Base-by-base conservation (phyloP, 768 basidiomycete genomes). In the Phlebiopsis flavidoalba region DNA sequence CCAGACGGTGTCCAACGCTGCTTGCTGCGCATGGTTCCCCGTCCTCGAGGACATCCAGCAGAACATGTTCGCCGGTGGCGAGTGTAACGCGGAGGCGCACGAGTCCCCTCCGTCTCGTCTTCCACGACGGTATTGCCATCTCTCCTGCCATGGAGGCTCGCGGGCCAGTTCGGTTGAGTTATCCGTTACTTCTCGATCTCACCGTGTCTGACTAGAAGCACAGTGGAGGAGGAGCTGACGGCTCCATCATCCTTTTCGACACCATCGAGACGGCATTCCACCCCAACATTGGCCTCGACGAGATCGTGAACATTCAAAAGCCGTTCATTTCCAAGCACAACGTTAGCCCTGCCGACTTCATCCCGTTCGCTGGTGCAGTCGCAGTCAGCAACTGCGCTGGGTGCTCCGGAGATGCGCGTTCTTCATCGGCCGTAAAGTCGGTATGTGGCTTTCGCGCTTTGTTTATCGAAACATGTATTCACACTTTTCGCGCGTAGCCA, bases 161-260 rank as follows among this genome's bases (percentile, higher is more conserved):
- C n/a, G 33, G 56, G 56, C 45, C 31, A 47, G 26, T 57, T 57
- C 36, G 56, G 56, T 45, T 57, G 35, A 10, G 55, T 14, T 31
- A 31, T 31, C 19, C 3, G 6, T 5, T 31, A 3, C 26, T 37
- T 53, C 8, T n/a, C 22, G 2, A 21, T 8, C 8, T 47, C 51
- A 12, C 19, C 26, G 6, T 17, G 22, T 53, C 17, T 19, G 2
- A 6, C 33, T 15, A 7, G 7, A 15, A 26, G 14, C 31, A 51
- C 59, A 66, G 63, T 26, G 71, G 73, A 46, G 70, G 69, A 35
- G 73, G 73, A 5, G 71, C 70, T 50, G 82, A 83, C 59, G 83
- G 80, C 26, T 82, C 80, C 5, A 77, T 83, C 62, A 74, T 80
- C 61, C 69, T 71, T 3, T 83, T 83, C 70, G 65, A 67, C 33